A percentile compares a stretch with the other conserved stretches of the same genome.
phyloP scores from a whole-genome alignment of 2,329 filamentous ascomycete genomes.

The Alternaria brassicae region DNA sequence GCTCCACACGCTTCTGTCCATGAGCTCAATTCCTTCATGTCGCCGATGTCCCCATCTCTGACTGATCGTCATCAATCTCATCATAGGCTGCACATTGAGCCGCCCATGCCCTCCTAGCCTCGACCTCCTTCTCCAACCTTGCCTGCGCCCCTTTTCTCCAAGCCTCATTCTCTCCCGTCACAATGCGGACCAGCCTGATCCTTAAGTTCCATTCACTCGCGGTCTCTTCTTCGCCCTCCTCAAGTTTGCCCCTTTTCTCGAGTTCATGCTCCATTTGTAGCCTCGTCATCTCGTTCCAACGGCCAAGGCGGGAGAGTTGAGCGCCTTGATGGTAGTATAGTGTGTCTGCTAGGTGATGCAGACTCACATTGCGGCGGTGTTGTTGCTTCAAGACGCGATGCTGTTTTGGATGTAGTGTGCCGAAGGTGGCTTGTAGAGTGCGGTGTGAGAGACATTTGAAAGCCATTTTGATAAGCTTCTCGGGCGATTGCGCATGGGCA shows the following conservation, averaged over 20 bases:
- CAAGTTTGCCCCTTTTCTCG: neutral
- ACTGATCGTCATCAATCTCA: neutral
- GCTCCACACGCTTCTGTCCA: constrained; percentile 99
- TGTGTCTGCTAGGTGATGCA: neutral
- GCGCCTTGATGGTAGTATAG: neutral
- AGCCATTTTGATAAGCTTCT: neutral
- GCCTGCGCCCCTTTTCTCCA: neutral
- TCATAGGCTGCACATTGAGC: neutral
- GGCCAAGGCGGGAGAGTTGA: neutral
- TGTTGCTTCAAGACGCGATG: neutral
- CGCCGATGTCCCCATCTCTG: constrained; percentile 66
- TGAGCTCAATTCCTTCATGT: constrained; percentile 98
- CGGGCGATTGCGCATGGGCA: neutral
- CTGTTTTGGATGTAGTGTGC: neutral
- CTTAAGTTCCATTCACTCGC: neutral
- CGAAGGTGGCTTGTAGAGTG: neutral
- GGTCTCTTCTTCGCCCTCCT: neutral
- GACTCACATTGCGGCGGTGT: neutral
- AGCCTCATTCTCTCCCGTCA: neutral
- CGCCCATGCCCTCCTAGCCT: neutral
- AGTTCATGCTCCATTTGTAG: constrained; percentile 4
- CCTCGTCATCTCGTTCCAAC: neutral
- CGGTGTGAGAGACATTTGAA: neutral
- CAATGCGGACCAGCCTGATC: neutral
- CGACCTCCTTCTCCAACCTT: neutral